Conservation (phyloP, 371 early-diverging fungal species). For the Coemansia sp. region DNA sequence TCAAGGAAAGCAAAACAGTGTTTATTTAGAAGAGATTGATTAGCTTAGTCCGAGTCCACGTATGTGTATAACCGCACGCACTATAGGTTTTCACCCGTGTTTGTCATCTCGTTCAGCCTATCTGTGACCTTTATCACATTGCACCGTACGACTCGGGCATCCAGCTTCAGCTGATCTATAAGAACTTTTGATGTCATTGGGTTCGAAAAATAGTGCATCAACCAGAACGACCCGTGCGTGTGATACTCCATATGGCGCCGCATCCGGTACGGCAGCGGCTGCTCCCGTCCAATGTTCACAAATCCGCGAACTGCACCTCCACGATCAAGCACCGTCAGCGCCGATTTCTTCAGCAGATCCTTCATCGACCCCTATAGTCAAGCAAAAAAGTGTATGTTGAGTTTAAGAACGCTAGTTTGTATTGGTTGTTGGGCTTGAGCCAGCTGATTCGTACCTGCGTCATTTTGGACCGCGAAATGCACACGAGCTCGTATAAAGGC, state of each 20-base stretch:
- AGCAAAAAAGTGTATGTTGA: background rate
- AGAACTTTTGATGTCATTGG: conserved; percentile 39
- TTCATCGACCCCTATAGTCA: conserved; percentile 29
- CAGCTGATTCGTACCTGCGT: conserved; percentile 16
- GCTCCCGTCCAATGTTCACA: conserved; percentile 43
- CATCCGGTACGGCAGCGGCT: conserved; percentile 50
- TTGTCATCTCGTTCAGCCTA: conserved; percentile 27
- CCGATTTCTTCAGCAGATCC: conserved; percentile 36
- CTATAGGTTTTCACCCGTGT: conserved; percentile 7
- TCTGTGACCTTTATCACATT: conserved; percentile 49
- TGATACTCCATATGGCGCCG: conserved; percentile 51
- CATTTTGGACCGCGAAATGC: conserved; percentile 38
- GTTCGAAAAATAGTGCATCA: conserved; percentile 51
- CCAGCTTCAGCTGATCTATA: conserved; percentile 41
- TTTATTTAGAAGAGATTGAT: too few relatives aligned
- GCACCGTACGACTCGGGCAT: conserved; percentile 43
- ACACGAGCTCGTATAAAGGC: conserved; percentile 51
- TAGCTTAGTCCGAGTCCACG: too few relatives aligned
- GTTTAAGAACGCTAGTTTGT: too few relatives aligned
- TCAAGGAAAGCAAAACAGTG: too few relatives aligned
- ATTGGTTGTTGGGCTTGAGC: too few relatives aligned
- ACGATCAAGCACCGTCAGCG: conserved; percentile 45
- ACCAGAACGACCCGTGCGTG: conserved; percentile 50
- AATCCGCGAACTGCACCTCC: conserved; percentile 53
- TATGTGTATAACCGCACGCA: background rate